Base-by-base conservation (phyloP, 345 rosid genomes). In the Populus ilicifolia region DNA sequence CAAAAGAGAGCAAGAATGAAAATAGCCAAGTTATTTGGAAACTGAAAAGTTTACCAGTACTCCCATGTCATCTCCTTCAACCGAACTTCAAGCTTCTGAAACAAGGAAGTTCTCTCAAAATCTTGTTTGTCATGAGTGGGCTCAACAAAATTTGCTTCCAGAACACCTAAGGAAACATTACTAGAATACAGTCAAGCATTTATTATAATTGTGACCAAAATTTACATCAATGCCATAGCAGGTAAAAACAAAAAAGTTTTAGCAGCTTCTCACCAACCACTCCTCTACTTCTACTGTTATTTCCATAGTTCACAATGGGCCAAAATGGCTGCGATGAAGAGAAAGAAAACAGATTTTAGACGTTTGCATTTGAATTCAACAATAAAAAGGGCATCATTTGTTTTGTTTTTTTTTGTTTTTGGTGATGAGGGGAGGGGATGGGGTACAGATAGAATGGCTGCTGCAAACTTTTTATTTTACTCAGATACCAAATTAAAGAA, bases 91-190 rank as follows among this genome's bases (percentile, higher is more conserved):
- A 93, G 96, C 84, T 89, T 96, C 83, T 96, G 98, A 80, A 96
- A 91, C 72, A 96, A 92, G 76, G 94, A 82, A 79, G 99, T 96
- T 82, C 93, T 96, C 87, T 96, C 99, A 79, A 96, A 92, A 76
- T 92, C 99, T 83, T 93, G 99, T 84, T 96, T 96, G 89, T 89
- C 90, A 86, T 96, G 99, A 79, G 93, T 88, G 63, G 99, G 99
- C 88, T 96, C 90, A 61, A 96, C 75, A 84, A 92, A 91, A 85
- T 96, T 90, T 83, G 99, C 96, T 88, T 96, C 97, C 77, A 96
- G 80, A 79, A 89, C 86, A 85, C 99, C 98, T 93, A 84, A 36
- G 81, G 83, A 48, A 75, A 63, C 50, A 75, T 17, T 12, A 20
- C 59, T 18, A 67, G 25, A 33, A 72, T 59, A 77, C 29, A 38